phyloP scores from a whole-genome alignment of 2,329 filamentous ascomycete genomes.

The Botrytis hyacinthi region DNA sequence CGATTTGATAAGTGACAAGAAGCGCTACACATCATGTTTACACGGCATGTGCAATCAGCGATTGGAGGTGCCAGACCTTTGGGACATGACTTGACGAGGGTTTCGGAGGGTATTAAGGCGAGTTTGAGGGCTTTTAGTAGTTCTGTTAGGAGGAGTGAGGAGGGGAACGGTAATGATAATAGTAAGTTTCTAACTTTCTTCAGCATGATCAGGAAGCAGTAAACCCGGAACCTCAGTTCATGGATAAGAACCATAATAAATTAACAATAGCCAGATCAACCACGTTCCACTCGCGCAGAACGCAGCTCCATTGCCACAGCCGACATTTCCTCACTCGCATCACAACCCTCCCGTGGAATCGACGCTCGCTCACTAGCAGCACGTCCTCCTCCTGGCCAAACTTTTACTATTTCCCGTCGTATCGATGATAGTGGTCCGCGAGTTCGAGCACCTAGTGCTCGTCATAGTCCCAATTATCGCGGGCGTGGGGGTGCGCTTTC shows the following conservation, averaged over 20 bases:
- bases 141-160: constrained; percentile 30
- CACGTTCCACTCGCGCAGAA: constrained; percentile 21
- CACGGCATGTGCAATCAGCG: constrained; percentile 39
- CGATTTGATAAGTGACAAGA: background rate
- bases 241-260: background rate
- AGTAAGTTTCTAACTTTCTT: constrained; percentile 18
- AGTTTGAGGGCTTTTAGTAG: constrained; percentile 38
- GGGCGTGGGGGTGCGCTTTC: constrained; percentile 14
- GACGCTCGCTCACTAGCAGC: constrained; percentile 39
- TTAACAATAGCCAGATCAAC: constrained; percentile 2
- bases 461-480: constrained; percentile 10
- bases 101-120: constrained; percentile 37
- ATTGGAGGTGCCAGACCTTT: constrained; percentile 36
- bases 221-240: accelerated
- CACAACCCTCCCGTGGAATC: constrained; percentile 32
- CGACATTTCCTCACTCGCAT: constrained; percentile 35
- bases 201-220: too few species aligned
- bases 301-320: constrained; percentile 30
- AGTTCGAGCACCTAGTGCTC: background rate
- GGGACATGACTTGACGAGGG: constrained; percentile 32
- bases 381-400: constrained; percentile 26
- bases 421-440: constrained; percentile 6
- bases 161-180: constrained; percentile 24
- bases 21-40: constrained; percentile 36
- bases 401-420: constrained; percentile 28